Conservation (phyloP, 1,284 basidiomycete genomes). For the Ceratobasidium theobromae region DNA sequence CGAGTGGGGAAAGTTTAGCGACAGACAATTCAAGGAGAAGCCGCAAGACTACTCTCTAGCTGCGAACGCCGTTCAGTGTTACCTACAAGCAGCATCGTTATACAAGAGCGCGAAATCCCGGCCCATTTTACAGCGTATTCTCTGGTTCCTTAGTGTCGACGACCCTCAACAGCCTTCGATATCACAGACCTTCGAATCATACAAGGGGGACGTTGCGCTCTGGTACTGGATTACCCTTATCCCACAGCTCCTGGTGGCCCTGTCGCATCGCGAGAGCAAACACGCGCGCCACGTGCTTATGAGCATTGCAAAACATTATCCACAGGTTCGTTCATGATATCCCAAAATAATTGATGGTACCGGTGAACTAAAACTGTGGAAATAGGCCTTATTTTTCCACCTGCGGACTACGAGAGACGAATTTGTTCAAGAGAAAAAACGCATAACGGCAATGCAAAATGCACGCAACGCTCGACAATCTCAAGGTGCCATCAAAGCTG, state of each 20-base stretch:
- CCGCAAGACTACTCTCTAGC: slow-evolving; percentile 75
- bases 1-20: slow-evolving; percentile 96
- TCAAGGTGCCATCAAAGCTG: slow-evolving; percentile 38
- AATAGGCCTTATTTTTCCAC: slow-evolving; percentile 92
- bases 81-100: slow-evolving; percentile 93
- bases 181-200: slow-evolving; percentile 90
- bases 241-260: slow-evolving; percentile 90
- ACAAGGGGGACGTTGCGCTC: slow-evolving; percentile 94
- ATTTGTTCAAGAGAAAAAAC: slow-evolving; percentile 47
- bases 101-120: slow-evolving; percentile 96
- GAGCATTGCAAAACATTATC: slow-evolving; percentile 89
- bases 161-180: slow-evolving; percentile 70
- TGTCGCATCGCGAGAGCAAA: slow-evolving; percentile 89
- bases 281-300: slow-evolving; percentile 90
- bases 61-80: slow-evolving; percentile 94
- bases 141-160: slow-evolving; percentile 97
- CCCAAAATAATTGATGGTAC: neutral
- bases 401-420: slow-evolving; percentile 92
- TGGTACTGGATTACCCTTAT: slow-evolving; percentile 99
- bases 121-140: slow-evolving; percentile 85
- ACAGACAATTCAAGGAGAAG: slow-evolving; percentile 87
- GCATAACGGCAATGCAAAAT: slow-evolving; percentile 34
- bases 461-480: slow-evolving; percentile 40
- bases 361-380: slow-evolving; percentile 7
- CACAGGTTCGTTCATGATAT: slow-evolving; percentile 64